Percentiles rank a stretch among this genome's conserved stretches.
These are phyloP conservation scores for Cladosporium sp. DNA, from an alignment of 2,329 filamentous ascomycete species.

Conservation along the genomic window DNA sequence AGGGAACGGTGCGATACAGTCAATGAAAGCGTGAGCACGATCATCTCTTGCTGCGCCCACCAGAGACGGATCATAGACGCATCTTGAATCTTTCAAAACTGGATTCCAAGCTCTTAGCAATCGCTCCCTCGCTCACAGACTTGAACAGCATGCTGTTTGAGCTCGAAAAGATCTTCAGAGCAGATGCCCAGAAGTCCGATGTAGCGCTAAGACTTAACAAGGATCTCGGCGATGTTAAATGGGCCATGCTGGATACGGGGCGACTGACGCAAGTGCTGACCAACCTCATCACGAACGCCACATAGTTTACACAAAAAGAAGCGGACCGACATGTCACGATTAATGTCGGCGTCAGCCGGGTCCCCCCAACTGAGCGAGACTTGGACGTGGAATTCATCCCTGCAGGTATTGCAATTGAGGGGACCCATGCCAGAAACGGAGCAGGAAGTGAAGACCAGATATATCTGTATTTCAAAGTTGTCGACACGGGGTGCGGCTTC, in stretches of 20 bases:
- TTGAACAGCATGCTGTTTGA: constrained; percentile 20
- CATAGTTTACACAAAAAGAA: constrained; percentile 25
- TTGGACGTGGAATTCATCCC: constrained; percentile 21
- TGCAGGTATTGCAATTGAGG: constrained; percentile 17
- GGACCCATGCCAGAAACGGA: background rate
- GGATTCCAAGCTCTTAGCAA: constrained; percentile 39
- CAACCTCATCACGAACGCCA: constrained; percentile 28
- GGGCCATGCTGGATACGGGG: constrained; percentile 27
- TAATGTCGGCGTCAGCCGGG: background rate
- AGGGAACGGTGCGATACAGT: background rate
- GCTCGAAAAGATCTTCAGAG: constrained; percentile 30
- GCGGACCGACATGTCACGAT: constrained; percentile 17
- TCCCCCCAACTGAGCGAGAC: constrained; percentile 17
- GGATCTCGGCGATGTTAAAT: constrained; percentile 13
- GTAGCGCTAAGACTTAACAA: constrained; percentile 15
- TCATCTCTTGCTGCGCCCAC: constrained; percentile 41
- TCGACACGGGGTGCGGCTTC: constrained; percentile 39
- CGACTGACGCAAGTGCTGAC: constrained; percentile 30
- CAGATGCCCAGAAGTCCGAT: constrained; percentile 23
- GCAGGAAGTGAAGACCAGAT: background rate
- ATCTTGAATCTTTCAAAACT: constrained; percentile 36
- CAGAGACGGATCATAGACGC: constrained; percentile 40
- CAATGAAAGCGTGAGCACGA: constrained; percentile 25
- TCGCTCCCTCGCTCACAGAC: constrained; percentile 20
- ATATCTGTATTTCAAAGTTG: constrained; percentile 32